Evolutionary conservation across 2,329 filamentous ascomycete genomes (phyloP), one percentile per base, ranked within the genome.

Genomic region (Pseudogymnoascus sp.): DNA sequence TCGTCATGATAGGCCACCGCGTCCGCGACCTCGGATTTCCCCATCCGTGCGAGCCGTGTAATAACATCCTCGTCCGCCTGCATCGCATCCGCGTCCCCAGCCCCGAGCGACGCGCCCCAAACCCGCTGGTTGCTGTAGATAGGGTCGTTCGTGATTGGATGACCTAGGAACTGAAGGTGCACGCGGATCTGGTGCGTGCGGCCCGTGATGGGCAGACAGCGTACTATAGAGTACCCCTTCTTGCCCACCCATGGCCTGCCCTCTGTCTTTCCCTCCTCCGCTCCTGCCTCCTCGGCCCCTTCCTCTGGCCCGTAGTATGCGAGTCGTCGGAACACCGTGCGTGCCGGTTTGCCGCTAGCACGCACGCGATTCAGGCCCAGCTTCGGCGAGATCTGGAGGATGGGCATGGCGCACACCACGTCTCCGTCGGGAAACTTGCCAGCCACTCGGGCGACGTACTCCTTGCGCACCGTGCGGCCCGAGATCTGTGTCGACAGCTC

Each of bases 61-160:
- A 99, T 93, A 69, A 99, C 89, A 72, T 96, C 91, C 65, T 95
- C 90, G 74, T 99, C 95, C 43, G 88, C 86, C 25, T 83, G 83
- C 18, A 81, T 81, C 2, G 84, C 86, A 60, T 93, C 88, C 12
- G 80, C 78, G 66, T 88, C 85, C 63, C 83, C 79, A 62, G 77
- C 84, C 14, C 91, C 95, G 0, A 99, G 84, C 8, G 88, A 83
- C 0, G 88, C 80, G 0, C 95, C 95, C 81, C 96, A 99, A 9
- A 99, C 95, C 63, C 87, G 87, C 72, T 91, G 87, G 73, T 99
- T 99, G 70, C 91, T 92, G 75, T 99, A 99, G 69, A 99, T 97
- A 6, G 95, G 95, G 72, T 99, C 95, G 74, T 99, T 99, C 67
- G 91, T 88, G 69, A 99, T 97, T 1, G 95, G 95, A 72, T 97